A percentile compares a stretch with the other conserved stretches of the same genome.
phyloP scores from a whole-genome alignment of 306 rosid species.

The Begonia fuchsioides region DNA sequence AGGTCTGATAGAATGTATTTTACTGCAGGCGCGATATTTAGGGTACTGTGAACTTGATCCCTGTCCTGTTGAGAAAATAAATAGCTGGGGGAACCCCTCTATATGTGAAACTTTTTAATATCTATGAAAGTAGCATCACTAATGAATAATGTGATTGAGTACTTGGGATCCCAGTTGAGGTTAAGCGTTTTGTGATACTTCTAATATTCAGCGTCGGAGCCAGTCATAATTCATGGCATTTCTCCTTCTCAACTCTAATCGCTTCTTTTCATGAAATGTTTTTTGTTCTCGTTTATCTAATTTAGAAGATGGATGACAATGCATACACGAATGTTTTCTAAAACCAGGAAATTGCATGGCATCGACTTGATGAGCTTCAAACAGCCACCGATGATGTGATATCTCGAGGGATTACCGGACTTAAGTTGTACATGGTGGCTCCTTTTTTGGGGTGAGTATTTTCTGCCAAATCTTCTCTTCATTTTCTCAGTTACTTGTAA shows the following conservation, averaged over 20 bases:
- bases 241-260: not conserved
- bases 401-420: constrained; percentile 90
- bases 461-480: constrained; percentile 10
- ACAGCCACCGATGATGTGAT: constrained; percentile 74
- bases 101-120: too few species aligned
- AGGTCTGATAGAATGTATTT: too few species aligned
- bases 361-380: constrained; percentile 75
- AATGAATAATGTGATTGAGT: too few species aligned
- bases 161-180: not conserved
- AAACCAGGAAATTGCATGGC: constrained; percentile 95
- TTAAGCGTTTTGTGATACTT: not conserved
- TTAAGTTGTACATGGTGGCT: constrained; percentile 96
- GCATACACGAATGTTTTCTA: constrained; percentile 12
- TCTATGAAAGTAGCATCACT: too few species aligned
- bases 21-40: too few species aligned
- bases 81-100: too few species aligned
- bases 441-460: constrained; percentile 78
- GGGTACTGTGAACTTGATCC: too few species aligned
- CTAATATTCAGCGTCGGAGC: too few species aligned
- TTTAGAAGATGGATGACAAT: constrained; percentile 8
- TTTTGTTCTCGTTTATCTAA: not conserved
- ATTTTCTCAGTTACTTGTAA: constrained; percentile 10
- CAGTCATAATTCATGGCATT: not conserved
- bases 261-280: not conserved
- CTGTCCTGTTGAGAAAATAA: too few species aligned